Evolutionary conservation across 176 grass and related monocot genomes (phyloP), one percentile per base, ranked within the genome.

Genomic region (Phoenix roebelenii): DNA sequence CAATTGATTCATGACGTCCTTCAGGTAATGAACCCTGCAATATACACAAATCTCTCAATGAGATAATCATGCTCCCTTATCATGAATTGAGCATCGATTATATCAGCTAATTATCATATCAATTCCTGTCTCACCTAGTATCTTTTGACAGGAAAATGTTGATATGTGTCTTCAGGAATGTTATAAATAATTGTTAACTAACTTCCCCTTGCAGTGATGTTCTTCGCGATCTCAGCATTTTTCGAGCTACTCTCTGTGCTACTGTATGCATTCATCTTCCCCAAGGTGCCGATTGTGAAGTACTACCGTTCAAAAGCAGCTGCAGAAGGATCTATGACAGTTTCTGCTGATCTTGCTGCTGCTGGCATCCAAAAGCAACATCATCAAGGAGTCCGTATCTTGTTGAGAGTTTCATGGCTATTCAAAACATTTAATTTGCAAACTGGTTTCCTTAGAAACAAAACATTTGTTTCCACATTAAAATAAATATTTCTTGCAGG

Each of bases 271-370:
- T 78, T 83, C 7, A 65, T 92, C 71, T 92, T 97, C 53, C 87
- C 84, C 54, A 97, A 91, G 67, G 68, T 97, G 56, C 93, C 84
- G 12, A 97, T 97, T 50, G 86, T 92, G 68, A 74, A 82, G 73
- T 73, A 77, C 67, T 90, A 92, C 78, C 79, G 87, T 4, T 0
- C 66, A 50, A 97, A 82, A 76, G 83, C 77, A 18, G 83, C 84
- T 22, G 66, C 79, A 54, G 83, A 91, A 62, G 88, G 88, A 25
- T 75, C 72, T 70, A 90, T 51, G 67, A 81, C 80, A 39, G 83
- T 91, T 16, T 15, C 79, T 69, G 79, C 79, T 69, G 83, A 92
- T 20, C 83, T 92, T 62, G 88, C 69, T 64, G 88, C 83, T 4
- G 73, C 52, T 65, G 83, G 83, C n/a, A 49, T 92, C 4, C 56